Evolutionary conservation across 139 green algal genomes (phyloP).

Genomic region (Mesostigma viride): DNA sequence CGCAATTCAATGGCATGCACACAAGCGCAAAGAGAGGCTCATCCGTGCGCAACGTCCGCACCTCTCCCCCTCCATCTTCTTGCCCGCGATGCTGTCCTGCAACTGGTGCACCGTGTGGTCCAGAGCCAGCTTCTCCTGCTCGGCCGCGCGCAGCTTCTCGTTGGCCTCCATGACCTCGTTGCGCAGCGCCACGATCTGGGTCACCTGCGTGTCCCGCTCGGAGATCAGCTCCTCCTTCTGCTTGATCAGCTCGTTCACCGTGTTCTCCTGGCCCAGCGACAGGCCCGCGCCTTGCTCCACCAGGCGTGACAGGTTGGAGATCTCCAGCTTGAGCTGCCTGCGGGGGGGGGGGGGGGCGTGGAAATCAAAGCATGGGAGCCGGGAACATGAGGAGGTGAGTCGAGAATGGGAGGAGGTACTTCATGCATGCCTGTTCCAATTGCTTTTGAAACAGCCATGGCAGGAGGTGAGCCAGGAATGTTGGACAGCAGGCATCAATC

Average conservation of each 20-base stretch:
- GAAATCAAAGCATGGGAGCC: too few relatives aligned
- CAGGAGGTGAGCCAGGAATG: too few relatives aligned
- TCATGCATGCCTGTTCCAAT: too few relatives aligned
- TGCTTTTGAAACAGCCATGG: too few relatives aligned
- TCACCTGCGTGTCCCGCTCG: slow-evolving; percentile 30
- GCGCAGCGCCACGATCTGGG: slow-evolving; percentile 46
- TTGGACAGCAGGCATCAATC: too few relatives aligned
- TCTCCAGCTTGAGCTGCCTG: slow-evolving; percentile 63
- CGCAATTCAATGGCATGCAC: too few relatives aligned
- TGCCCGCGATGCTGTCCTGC: slow-evolving; percentile 45
- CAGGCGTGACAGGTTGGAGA: slow-evolving; percentile 64
- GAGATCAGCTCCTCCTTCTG: slow-evolving; percentile 31
- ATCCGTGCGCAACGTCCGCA: slow-evolving; percentile 4
- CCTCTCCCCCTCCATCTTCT: slow-evolving; percentile 60
- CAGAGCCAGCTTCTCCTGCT: slow-evolving; percentile 51
- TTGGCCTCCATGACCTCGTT: slow-evolving; percentile 47
- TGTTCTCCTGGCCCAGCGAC: slow-evolving; percentile 60
- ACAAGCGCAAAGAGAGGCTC: too few relatives aligned
- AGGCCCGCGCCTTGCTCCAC: slow-evolving; percentile 69
- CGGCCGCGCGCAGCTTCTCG: slow-evolving; percentile 51
- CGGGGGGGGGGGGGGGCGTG: too few relatives aligned
- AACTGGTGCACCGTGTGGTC: slow-evolving; percentile 53
- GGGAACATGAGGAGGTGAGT: too few relatives aligned
- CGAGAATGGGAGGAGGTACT: too few relatives aligned
- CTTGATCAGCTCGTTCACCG: slow-evolving; percentile 35